A percentile compares a stretch with the other conserved stretches of the same genome.
Evolutionary conservation across 139 green algal species (phyloP).

Genomic region (Micractinium sp.): DNA sequence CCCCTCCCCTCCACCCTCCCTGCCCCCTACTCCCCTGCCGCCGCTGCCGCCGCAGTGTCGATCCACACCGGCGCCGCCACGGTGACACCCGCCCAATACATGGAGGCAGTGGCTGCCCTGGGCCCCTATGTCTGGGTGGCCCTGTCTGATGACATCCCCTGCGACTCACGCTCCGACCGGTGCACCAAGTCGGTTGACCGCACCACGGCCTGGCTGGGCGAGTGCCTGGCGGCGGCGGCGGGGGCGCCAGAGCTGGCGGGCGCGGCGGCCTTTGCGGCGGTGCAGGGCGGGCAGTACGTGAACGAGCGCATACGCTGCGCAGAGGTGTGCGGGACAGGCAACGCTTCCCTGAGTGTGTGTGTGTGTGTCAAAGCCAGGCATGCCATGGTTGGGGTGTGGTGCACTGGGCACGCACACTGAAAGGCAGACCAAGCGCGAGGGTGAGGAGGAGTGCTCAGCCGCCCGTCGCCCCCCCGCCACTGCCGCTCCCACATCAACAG

Average conservation of each 20-base stretch:
- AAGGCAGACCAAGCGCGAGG: no score
- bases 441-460: not conserved
- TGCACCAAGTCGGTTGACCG: conserved; percentile 34
- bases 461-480: no score
- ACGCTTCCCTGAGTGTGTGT: not conserved
- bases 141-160: conserved; percentile 70
- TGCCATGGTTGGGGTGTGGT: not conserved
- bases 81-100: conserved; percentile 54
- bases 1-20: no score
- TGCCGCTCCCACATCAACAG: not conserved
- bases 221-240: conserved; percentile 49
- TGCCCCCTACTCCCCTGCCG: not conserved
- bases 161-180: conserved; percentile 19
- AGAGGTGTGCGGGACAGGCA: not conserved
- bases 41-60: conserved; percentile 10
- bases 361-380: no score
- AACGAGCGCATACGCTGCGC: conserved; percentile 51
- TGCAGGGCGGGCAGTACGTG: conserved; percentile 42
- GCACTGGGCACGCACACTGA: not conserved
- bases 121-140: conserved; percentile 68
- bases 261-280: conserved; percentile 3
- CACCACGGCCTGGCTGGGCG: conserved; percentile 62
- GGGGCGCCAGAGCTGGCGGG: conserved; percentile 11
- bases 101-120: conserved; percentile 58
- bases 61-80: conserved; percentile 52